Evolutionary conservation across 192 early-diverging fungal species (phyloP).

Genomic region (Lunasporangiospora selenospora): DNA sequence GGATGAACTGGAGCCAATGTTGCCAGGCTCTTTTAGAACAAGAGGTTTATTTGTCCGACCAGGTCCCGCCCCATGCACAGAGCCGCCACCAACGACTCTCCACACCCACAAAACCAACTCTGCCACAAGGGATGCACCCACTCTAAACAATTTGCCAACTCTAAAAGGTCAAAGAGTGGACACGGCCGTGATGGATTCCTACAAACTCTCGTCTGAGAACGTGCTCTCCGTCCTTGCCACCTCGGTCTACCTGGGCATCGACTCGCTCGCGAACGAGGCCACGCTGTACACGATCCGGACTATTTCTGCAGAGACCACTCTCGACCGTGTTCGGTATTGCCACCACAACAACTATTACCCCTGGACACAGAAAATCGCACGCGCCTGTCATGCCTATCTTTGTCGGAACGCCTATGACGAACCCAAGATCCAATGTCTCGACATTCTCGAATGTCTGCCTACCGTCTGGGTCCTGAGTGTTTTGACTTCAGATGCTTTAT

Average conservation of each 20-base stretch:
- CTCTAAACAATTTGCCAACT: too few species aligned
- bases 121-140: too few species aligned
- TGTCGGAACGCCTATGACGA: conserved; percentile 60
- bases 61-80: too few species aligned
- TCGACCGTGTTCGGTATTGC: conserved; percentile 52
- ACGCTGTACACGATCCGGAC: conserved; percentile 31
- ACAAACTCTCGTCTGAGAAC: conserved; percentile 43
- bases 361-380: conserved; percentile 51
- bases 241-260: conserved; percentile 56
- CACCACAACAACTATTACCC: conserved; percentile 50
- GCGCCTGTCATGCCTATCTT: conserved; percentile 57
- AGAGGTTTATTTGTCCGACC: too few species aligned
- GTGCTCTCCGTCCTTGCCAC: conserved; percentile 54
- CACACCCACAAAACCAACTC: neutral
- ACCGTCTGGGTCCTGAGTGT: conserved; percentile 52
- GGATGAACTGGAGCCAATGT: conserved; percentile 1
- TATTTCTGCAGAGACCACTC: conserved; percentile 16
- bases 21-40: too few species aligned
- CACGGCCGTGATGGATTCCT: neutral
- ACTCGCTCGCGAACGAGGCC: conserved; percentile 52
- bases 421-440: conserved; percentile 24
- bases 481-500: conserved; percentile 61
- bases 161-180: neutral
- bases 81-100: neutral
- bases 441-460: conserved; percentile 47